These are phyloP conservation scores for Obelidium mucronatum DNA, from an alignment of 192 early-diverging fungal genomes.

Conservation along the genomic window DNA sequence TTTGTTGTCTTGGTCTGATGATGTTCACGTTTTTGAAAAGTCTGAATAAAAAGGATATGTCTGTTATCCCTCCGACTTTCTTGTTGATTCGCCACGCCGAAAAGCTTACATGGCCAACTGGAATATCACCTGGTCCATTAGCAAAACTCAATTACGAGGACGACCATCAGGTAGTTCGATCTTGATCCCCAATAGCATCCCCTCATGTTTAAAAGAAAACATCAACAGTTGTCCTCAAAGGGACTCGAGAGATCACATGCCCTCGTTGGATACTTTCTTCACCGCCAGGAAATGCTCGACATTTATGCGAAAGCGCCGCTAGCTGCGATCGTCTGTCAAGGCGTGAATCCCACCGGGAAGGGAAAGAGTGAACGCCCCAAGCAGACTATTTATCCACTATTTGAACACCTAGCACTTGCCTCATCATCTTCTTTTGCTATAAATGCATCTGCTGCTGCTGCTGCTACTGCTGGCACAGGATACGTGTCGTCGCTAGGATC, in stretches of 20 bases:
- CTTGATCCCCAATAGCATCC: too few species aligned
- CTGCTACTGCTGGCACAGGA: not conserved
- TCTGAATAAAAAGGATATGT: too few species aligned
- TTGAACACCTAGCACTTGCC: not conserved
- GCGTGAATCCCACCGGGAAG: constrained; percentile 39
- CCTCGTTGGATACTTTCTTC: constrained; percentile 52
- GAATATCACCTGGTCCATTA: constrained; percentile 28
- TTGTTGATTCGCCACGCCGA: constrained; percentile 62
- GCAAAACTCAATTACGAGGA: constrained; percentile 52
- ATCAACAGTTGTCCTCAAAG: constrained; percentile 44
- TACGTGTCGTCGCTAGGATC: too few species aligned
- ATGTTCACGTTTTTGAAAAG: too few species aligned
- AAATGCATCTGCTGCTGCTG: not conserved
- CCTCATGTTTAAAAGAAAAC: too few species aligned
- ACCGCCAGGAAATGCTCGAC: constrained; percentile 46
- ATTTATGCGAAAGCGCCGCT: constrained; percentile 42
- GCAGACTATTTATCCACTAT: constrained; percentile 51
- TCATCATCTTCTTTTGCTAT: too few species aligned
- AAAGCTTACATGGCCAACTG: constrained; percentile 55
- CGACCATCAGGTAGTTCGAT: constrained; percentile 45
- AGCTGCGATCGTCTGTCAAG: constrained; percentile 51
- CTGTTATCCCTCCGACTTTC: too few species aligned
- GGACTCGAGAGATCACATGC: constrained; percentile 55
- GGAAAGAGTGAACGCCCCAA: constrained; percentile 46
- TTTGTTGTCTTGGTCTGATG: not conserved